These are phyloP conservation scores for Leishmania martiniquensis DNA, from an alignment of 208 protist species.

Conservation along the genomic window DNA sequence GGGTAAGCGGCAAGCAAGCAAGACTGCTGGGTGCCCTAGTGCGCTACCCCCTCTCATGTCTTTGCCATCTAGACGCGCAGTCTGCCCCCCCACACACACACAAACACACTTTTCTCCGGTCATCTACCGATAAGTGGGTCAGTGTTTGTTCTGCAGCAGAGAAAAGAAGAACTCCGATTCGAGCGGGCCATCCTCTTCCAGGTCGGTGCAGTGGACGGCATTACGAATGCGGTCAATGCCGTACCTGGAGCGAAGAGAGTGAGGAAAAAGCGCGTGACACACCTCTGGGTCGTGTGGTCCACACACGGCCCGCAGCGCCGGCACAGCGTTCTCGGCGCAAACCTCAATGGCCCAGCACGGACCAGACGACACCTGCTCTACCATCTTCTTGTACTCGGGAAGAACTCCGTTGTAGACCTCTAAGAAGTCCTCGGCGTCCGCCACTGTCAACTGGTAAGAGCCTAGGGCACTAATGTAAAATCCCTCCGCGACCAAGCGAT, in stretches of 20 bases:
- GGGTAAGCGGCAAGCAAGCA: neutral
- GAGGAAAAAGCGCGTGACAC: conserved; percentile 90
- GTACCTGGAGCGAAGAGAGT: conserved; percentile 93
- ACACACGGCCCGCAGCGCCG: conserved; percentile 83
- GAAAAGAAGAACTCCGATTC: conserved; percentile 96
- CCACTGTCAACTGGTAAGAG: conserved; percentile 87
- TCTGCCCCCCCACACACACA: no score
- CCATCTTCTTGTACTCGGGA: conserved; percentile 93
- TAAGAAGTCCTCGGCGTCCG: conserved; percentile 95
- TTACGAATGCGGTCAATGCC: conserved; percentile 90
- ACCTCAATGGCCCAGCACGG: conserved; percentile 91
- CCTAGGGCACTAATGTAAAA: conserved; percentile 94
- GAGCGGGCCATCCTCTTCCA: conserved; percentile 95
- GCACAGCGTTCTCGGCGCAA: conserved; percentile 85
- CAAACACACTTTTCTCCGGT: no score
- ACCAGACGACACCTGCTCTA: conserved; percentile 92
- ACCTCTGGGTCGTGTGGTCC: conserved; percentile 93
- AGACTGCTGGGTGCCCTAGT: neutral
- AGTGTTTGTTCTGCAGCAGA: conserved; percentile 79
- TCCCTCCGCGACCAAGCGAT: conserved; percentile 89
- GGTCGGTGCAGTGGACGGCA: conserved; percentile 96
- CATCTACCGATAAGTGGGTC: neutral
- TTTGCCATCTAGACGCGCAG: neutral
- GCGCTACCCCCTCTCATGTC: neutral
- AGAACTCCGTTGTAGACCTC: conserved; percentile 97